These are phyloP conservation scores for Ziziphus jujuba DNA, from an alignment of 306 rosid species.

Conservation along the genomic window DNA sequence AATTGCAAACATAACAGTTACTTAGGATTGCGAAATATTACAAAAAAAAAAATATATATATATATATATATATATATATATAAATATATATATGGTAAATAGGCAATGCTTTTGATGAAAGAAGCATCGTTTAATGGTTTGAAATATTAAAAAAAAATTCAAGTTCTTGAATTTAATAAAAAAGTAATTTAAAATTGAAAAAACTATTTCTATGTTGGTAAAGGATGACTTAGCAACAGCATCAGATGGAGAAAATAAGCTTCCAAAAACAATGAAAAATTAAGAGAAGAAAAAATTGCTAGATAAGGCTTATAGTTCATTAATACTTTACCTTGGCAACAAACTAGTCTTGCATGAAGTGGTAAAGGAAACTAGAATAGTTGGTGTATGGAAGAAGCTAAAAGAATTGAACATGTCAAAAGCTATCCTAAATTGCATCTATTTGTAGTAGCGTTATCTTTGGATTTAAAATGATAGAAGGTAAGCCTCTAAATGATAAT, in stretches of 20 bases:
- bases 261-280: background rate
- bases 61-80: no score
- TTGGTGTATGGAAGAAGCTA: background rate
- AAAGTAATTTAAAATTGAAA: no score
- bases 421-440: background rate
- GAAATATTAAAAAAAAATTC: no score
- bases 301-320: background rate
- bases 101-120: no score
- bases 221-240: background rate
- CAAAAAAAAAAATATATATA: no score
- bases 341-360: background rate
- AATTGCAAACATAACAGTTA: no score
- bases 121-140: no score
- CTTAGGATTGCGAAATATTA: no score
- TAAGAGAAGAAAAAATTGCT: background rate
- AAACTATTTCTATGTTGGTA: background rate
- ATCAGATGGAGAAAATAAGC: background rate
- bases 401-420: background rate
- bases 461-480: background rate
- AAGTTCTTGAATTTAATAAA: no score
- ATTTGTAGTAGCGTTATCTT: background rate
- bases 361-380: background rate
- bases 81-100: no score
- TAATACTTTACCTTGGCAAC: background rate
- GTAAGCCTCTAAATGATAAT: background rate